Evolutionary conservation across 495 filamentous ascomycete genomes (phyloP).

Genomic region (Daldinia loculata): DNA sequence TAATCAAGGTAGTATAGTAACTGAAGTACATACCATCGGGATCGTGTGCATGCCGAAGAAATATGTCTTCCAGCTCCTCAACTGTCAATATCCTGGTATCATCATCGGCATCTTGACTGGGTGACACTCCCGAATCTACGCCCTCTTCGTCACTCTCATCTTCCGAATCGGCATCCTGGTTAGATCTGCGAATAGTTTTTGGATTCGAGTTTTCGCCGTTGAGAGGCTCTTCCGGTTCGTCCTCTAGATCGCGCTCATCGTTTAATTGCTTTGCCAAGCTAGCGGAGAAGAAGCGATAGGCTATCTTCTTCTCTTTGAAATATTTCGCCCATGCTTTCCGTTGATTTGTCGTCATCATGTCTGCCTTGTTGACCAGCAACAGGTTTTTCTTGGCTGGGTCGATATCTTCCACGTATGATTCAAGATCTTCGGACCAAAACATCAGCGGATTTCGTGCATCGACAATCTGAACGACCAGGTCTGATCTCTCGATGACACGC

Average conservation of each 20-base stretch:
- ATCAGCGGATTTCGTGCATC: conserved; percentile 94
- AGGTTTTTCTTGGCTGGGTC: conserved; percentile 88
- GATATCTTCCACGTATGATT: conserved; percentile 93
- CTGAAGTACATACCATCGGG: conserved; percentile 52
- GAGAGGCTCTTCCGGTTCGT: conserved; percentile 54
- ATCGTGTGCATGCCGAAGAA: conserved; percentile 76
- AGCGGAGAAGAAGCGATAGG: conserved; percentile 96
- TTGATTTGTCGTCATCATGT: conserved; percentile 96
- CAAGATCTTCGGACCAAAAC: conserved; percentile 93
- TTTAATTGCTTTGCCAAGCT: conserved; percentile 87
- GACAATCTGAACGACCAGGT: conserved; percentile 97
- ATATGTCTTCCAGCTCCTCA: conserved; percentile 89
- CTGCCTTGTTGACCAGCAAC: conserved; percentile 96
- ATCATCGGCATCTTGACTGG: conserved; percentile 55
- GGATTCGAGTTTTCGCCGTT: conserved; percentile 43
- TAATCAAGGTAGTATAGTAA: neutral
- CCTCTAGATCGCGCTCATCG: conserved; percentile 65
- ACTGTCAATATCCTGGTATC: conserved; percentile 86
- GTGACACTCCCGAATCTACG: conserved; percentile 44
- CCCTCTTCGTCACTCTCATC: conserved; percentile 53
- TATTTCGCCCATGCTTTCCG: conserved; percentile 87
- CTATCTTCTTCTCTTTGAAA: conserved; percentile 81
- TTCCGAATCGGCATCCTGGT: conserved; percentile 26
- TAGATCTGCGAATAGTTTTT: conserved; percentile 42
- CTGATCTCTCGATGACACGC: conserved; percentile 97